Base-by-base conservation (phyloP, 2,329 filamentous ascomycete species). In the Botryotinia convoluta region DNA sequence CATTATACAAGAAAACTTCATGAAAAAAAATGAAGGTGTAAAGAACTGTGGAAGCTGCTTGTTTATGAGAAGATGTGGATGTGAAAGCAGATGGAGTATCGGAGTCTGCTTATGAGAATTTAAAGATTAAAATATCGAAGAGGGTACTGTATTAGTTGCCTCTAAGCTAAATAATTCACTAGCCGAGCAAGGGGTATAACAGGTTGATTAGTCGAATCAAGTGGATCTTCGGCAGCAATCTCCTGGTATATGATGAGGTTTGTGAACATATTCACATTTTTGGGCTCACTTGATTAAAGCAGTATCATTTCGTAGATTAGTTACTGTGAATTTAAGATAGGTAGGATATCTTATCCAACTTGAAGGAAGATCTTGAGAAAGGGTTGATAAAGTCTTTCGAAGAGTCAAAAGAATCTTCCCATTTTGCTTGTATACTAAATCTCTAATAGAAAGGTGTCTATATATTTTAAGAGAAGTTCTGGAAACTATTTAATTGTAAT, bases 391-490 rank as follows among this genome's bases (percentile, higher is more conserved):
- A 54, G 3, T 54, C 51, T 54, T 8, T 4, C 3, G 6, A 29
- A n/a, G 12, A 16, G 26, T n/a, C 1, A n/a, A 54, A 8, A 54
- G 14, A 4, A 7, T 18, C 0, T 16, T 18, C 14, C 5, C 4
- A 18, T 54, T 8, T 16, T 29, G 2, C n/a, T 29, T 9, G 3
- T 54, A 29, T 29, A 16, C 14, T 29, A 6, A 14, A 4, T 54
- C 14, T 29, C n/a, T 54, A 54, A 18, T n/a, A 29, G 6, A 16
- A 18, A 54, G n/a, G 1, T 54, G 1, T 29, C n/a, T 54, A 18
- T 18, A 54, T 29, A 29, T 16, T 8, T n/a, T 2, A 0, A 9
- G 1, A 4, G 2, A 7, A 4, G 10, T 16, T 7, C 6, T 54
- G 6, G 1, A 18, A 7, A 18, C n/a, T 18, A 29, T 54, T 14